Percentiles rank a stretch among this genome's conserved stretches.
These are phyloP conservation scores for Candida sojae DNA, from an alignment of 1,139 yeast species.

Conservation along the genomic window DNA sequence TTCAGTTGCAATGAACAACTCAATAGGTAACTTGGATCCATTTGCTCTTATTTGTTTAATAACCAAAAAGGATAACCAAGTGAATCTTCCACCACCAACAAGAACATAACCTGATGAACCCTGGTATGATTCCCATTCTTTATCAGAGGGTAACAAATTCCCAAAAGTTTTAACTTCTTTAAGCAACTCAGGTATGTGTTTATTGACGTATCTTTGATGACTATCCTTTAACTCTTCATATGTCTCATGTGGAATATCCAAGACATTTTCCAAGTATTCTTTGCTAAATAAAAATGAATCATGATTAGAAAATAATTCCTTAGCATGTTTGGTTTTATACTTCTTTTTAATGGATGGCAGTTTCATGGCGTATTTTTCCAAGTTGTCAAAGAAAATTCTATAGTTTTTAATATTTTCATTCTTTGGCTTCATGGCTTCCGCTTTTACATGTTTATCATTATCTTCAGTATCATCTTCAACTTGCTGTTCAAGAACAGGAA, in stretches of 20 bases:
- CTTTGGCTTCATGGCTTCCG: not conserved
- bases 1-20: constrained; percentile 52
- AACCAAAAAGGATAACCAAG: constrained; percentile 48
- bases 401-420: constrained; percentile 22
- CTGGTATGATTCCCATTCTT: constrained; percentile 38
- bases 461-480: constrained; percentile 1
- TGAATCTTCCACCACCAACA: constrained; percentile 47
- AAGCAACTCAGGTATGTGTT: constrained; percentile 32
- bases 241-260: constrained; percentile 38
- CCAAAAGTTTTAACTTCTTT: constrained; percentile 43
- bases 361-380: constrained; percentile 29
- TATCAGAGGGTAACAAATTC: constrained; percentile 30
- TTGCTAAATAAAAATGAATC: constrained; percentile 35
- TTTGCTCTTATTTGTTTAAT: constrained; percentile 41
- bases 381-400: constrained; percentile 31
- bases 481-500: not conserved
- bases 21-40: constrained; percentile 45
- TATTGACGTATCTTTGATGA: constrained; percentile 32
- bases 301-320: constrained; percentile 27
- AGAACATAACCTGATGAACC: constrained; percentile 42
- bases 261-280: constrained; percentile 39
- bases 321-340: constrained; percentile 34
- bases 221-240: constrained; percentile 31
- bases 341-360: constrained; percentile 36
- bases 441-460: not conserved